Base-by-base conservation (phyloP, 352 stramenopile genomes). In the Blastocystis sp. region DNA sequence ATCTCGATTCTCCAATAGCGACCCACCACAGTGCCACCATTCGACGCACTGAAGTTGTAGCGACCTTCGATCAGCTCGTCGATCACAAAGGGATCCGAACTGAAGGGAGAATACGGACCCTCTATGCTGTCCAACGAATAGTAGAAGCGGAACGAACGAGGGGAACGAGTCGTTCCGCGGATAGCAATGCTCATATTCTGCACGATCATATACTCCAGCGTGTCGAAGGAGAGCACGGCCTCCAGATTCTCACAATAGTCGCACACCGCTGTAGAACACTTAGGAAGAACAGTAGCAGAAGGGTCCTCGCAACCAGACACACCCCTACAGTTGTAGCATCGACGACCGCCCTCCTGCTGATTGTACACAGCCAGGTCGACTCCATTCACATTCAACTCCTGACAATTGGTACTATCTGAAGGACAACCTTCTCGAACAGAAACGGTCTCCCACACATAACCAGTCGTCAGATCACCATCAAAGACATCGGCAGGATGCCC, bases 1-100 rank as follows among this genome's bases (percentile, higher is more conserved):
- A 88, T 64, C 43, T 79, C 77, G 29, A 88, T 50, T 37, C 69
- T 88, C 62, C 62, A 88, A 34, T 77, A 88, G 13, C 77, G 77
- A 77, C 53, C 39, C 3, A 63, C 11, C 23, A 55, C 29, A 11
- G 56, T 23, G 23, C 76, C 2, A n/a, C 45, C 20, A 34, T 88
- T 47, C 41, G 53, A n/a, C 23, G 73, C 53, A 11, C 23, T 53
- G 55, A 88, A 76, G 13, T 56, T 76, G n/a, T 63, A 43, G 15
- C 47, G 20, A 37, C 43, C 56, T 47, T 29, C 53, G 45, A 59
- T 13, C 56, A 79, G 20, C 20, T 8, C 37, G 6, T 39, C 26
- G 34, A 88, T 76, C 56, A 37, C 76, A 29, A 76, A 77, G 2
- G 20, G 11, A 13, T 59, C 50, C 5, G 39, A 61, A 7, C 11